Conservation (phyloP, 768 basidiomycete genomes). For the Harrya chromipes region DNA sequence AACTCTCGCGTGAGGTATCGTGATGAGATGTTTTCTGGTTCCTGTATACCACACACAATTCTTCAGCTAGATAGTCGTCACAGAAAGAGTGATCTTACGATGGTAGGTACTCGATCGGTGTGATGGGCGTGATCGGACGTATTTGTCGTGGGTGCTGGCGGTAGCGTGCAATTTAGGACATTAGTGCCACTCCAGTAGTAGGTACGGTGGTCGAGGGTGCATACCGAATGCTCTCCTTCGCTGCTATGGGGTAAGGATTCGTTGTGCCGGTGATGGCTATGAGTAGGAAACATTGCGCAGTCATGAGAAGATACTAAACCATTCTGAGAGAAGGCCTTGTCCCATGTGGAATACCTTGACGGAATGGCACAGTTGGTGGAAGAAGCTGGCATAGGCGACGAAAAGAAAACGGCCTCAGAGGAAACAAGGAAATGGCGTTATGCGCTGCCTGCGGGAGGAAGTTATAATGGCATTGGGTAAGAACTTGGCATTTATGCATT, state of each 20-base stretch:
- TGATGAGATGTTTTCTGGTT: constrained; percentile 33
- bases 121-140: constrained; percentile 36
- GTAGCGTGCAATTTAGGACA: constrained; percentile 4
- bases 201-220: constrained; percentile 12
- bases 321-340: constrained; percentile 35
- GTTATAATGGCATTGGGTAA: constrained; percentile 31
- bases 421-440: constrained; percentile 21
- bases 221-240: constrained; percentile 28
- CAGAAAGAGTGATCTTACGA: constrained; percentile 24
- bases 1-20: constrained; percentile 29
- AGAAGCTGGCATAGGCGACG: constrained; percentile 30
- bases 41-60: constrained; percentile 13
- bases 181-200: constrained; percentile 9
- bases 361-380: constrained; percentile 23
- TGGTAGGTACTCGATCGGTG: constrained; percentile 32
- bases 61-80: constrained; percentile 11
- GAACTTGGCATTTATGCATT: constrained; percentile 37
- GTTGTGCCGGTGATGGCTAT: constrained; percentile 27
- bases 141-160: constrained; percentile 28
- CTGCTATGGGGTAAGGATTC: constrained; percentile 22
- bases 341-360: constrained; percentile 36
- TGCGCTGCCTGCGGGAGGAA: constrained; percentile 24
- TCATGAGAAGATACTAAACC: constrained; percentile 37
- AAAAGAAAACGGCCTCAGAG: constrained; percentile 18
- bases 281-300: constrained; percentile 31